Evolutionary conservation across 345 rosid genomes (phyloP), one percentile per base, ranked within the genome.

Genomic region (Melaleuca alternifolia): DNA sequence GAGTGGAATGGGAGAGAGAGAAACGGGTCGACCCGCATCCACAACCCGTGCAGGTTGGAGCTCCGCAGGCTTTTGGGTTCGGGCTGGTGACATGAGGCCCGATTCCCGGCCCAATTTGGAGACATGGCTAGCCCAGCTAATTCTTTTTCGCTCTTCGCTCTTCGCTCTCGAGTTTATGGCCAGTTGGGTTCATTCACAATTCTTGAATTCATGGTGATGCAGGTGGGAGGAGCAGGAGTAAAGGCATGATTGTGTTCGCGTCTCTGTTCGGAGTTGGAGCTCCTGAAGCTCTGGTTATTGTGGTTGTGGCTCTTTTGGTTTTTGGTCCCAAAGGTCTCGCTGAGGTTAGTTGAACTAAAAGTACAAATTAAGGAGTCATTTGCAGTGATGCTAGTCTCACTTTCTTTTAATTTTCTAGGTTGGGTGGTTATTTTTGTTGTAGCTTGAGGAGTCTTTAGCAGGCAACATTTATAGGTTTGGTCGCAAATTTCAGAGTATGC

Each of bases 291-390:
- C 81, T 97, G 92, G 99, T 97, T 85, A 96, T 97, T 92, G 99
- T 99, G 41, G 99, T 94, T 83, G 99, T 97, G 87, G 99, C 99
- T 89, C 92, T 97, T 90, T 90, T 97, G 90, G 99, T 96, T 88
- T 97, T 97, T 89, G 99, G 99, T 86, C 99, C 99, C 88, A 97
- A 97, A 93, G 99, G 98, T 82, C 95, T 96, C 57, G 99, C 99
- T 84, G 99, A 97, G 98, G 99, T 97, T 81, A 76, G 93, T 92
- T 10, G 59, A 24, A 51, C 41, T 83, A 24, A 51, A 46, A 30
- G 1, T 51, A 28, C 50, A 21, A 18, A 12, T 83, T 82, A n/a
- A 7, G 33, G 28, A 10, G 44, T 37, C 30, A 65, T 65, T 30
- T 65, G 77, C 44, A 30, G 77, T 30, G 77, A 65, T 65, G 1